Base-by-base conservation (phyloP, 768 basidiomycete species). In the Postia placenta region DNA sequence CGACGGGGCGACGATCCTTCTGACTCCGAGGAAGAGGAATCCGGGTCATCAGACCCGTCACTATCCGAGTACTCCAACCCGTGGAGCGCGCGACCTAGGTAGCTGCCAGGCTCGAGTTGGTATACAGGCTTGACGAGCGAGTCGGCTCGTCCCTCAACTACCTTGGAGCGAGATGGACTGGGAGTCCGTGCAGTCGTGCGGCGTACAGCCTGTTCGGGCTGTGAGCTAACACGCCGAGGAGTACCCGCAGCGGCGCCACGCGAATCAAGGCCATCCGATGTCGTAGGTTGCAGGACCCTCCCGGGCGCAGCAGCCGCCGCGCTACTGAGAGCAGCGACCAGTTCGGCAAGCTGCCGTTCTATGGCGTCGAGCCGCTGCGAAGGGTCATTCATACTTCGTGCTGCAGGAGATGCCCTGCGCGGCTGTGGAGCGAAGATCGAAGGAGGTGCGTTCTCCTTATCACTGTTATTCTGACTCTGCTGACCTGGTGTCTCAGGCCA, bases 31-130 rank as follows among this genome's bases (percentile, higher is more conserved):
- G 42, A 37, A 25, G 15, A n/a, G 5, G 33, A 17, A 19, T 25
- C 23, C 7, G 36, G 19, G 7, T 23, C 30, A 7, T 33, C 30
- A 7, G 30, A 33, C 30, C 7, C 30, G 9, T 33, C 22, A 27
- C n/a, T 24, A 26, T 26, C 19, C 4, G 7, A 12, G 15, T 12
- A 11, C 11, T 33, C 30, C 9, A 33, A 15, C 7, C n/a, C 19
- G 11, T 26, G 17, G 11, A 50, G 22, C 5, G 43, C 35, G 5
- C 26, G 19, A 17, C 49, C 49, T 2, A 50, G 35, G 37, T 45
- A 50, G 38, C 49, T 50, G 23, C 37, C 36, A 3, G 43, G 49
- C 24, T 50, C 43, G 2, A 50, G 15, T 35, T 50, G 43, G 9
- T 20, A 12, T 15, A 36, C 28, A 20, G 49, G 49, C 19, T 17